Base-by-base conservation (phyloP, 2,329 filamentous ascomycete species). In the Aspergillus arachidicola region DNA sequence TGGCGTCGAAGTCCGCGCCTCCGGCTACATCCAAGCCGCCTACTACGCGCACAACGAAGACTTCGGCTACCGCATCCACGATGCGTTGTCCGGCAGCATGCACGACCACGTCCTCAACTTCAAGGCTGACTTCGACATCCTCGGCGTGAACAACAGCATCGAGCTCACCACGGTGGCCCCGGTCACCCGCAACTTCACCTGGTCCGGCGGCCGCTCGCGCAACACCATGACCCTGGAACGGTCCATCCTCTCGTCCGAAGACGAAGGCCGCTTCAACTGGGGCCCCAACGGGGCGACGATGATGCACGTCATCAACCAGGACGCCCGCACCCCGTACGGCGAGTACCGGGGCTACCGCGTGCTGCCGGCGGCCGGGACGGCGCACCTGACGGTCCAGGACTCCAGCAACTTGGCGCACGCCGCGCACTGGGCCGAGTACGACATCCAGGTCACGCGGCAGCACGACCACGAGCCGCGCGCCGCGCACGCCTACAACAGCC, bases 91-190 rank as follows among this genome's bases (percentile, higher is more conserved):
- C 10, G 64, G 64, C 34, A 61, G 59, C 26, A 66, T 66, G 64
- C 64, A 66, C 60, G 64, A 66, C 45, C 64, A 66, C 36, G 62
- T 28, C 26, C 55, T 66, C 1, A 66, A 64, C 58, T 66, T 66
- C 59, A 66, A 66, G 26, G 62, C 62, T 12, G 64, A 66, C 62
- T 63, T 66, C 28, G 62, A 66, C 50, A 64, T 66, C n/a, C 59
- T 63, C 4, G 64, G 62, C n/a, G 32, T 56, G 1, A 55, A 62
- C 16, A 64, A 66, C 58, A 62, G 54, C 19, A 56, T 66, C 32
- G 62, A 66, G 26, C 36, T 66, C 6, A 64, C 62, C 9, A 60
- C 62, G 2, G 48, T 64, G 7, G 46, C 60, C 32, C 64, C 64
- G 7, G 62, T 66, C 1, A 32, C 53, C 19, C 60, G 62, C 38